Base-by-base conservation (phyloP, 2,329 filamentous ascomycete species). In the Tolypocladium album region DNA sequence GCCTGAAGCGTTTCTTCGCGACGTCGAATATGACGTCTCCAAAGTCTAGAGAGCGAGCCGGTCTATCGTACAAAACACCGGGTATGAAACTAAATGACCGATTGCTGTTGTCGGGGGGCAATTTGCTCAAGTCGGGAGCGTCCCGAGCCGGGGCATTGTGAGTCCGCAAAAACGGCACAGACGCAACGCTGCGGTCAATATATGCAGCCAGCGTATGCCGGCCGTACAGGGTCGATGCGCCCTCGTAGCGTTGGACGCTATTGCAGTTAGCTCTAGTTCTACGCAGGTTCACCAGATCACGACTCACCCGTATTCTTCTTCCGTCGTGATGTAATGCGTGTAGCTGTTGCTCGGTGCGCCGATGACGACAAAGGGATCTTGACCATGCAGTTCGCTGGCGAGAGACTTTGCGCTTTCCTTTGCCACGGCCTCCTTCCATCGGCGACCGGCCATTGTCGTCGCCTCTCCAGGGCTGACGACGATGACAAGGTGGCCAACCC, bases 321-420 rank as follows among this genome's bases (percentile, higher is more conserved):
- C 79, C 0, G 89, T 91, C 4, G 86, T 74, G 63, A 90, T 88
- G 71, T 90, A 91, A 69, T 91, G 88, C 0, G 89, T 86, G 71
- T 97, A 97, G 43, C 85, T 91, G 71, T 97, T 97, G 39, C 90
- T 90, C 0, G 92, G 92, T 0, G 88, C 92, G 5, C 92, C 92
- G 1, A 96, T 79, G 1, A 96, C 88, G 1, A 95, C 90, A 17
- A 88, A 72, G 0, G 88, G 88, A 55, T 86, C 79, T 9, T 69
- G 66, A 7, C 64, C 67, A 15, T 68, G 68, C 4, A 75, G 67
- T 3, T 75, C 74, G 4, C 80, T 71, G 2, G 76, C 66, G 12
- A 82, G 74, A 0, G 77, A 67, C 13, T 66, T 61, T 1, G 70
- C 66, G 7, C 81, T 82, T 50, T 83, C 79, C 2, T 74, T 72